phyloP scores from a whole-genome alignment of 129 eudicot genomes.

The Erigeron canadensis region DNA sequence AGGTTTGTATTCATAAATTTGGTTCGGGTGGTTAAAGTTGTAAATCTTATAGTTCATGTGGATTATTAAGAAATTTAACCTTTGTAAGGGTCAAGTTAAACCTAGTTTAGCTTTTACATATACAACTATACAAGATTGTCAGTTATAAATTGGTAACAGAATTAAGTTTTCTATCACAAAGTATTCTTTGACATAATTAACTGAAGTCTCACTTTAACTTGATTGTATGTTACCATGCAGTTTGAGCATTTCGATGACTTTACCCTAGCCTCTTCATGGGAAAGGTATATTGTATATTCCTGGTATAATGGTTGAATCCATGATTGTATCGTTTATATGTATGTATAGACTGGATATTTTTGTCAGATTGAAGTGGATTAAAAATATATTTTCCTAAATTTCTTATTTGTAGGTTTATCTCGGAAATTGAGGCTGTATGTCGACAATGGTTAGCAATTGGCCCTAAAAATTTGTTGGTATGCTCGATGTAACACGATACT shows the following conservation, averaged over 20 bases:
- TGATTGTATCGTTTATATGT: background rate
- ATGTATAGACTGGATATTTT: too few relatives aligned
- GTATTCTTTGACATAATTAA: conserved; percentile 9
- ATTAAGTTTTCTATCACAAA: background rate
- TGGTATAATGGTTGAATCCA: conserved; percentile 3
- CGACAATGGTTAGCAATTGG: conserved; percentile 91
- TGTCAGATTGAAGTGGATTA: background rate
- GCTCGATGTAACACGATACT: conserved; percentile 32
- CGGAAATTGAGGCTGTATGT: conserved; percentile 92
- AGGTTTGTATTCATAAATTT: background rate
- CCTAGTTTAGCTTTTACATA: conserved; percentile 7
- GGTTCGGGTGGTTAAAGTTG: conserved; percentile 2
- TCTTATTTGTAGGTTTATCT: conserved; percentile 65
- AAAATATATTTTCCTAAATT: conserved; percentile 2
- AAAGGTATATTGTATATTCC: conserved; percentile 56
- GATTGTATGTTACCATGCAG: conserved; percentile 45
- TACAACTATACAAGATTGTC: conserved; percentile 12
- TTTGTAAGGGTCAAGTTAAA: background rate
- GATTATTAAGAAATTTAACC: background rate
- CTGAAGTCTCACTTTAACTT: background rate
- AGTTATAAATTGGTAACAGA: background rate
- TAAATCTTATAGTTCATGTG: too few relatives aligned
- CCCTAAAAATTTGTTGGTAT: conserved; percentile 76
- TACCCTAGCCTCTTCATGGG: conserved; percentile 97
- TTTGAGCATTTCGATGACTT: conserved; percentile 89